phyloP scores from a whole-genome alignment of 2,329 filamentous ascomycete species.

The Colletotrichum destructivum region DNA sequence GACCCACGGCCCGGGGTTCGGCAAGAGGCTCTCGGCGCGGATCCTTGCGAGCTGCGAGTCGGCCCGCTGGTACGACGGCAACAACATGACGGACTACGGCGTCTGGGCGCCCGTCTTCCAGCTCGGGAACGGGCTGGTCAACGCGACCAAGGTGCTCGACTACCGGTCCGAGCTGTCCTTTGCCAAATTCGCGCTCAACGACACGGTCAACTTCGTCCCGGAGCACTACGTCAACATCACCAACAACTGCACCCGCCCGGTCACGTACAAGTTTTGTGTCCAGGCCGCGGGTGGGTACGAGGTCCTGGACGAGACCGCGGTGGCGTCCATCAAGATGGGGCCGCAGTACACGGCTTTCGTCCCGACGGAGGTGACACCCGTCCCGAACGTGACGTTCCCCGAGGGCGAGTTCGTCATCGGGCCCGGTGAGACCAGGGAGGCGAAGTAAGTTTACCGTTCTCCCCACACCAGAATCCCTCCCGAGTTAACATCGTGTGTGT shows the following conservation, averaged over 20 bases:
- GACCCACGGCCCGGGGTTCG: constrained; percentile 52
- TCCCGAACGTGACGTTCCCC: constrained; percentile 23
- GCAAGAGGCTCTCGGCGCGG: constrained; percentile 45
- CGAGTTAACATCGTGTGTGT: background rate
- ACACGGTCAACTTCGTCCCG: constrained; percentile 60
- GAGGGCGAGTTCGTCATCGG: constrained; percentile 43
- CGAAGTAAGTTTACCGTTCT: constrained; percentile 19
- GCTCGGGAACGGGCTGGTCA: constrained; percentile 63
- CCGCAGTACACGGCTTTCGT: background rate
- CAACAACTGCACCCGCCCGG: constrained; percentile 56
- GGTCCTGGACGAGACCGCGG: constrained; percentile 10
- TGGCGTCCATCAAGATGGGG: constrained; percentile 20
- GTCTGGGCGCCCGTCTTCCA: constrained; percentile 54
- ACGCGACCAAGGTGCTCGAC: constrained; percentile 61
- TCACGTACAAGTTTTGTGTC: constrained; percentile 58
- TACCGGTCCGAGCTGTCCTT: constrained; percentile 57
- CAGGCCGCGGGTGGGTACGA: constrained; percentile 50
- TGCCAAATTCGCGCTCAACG: constrained; percentile 63
- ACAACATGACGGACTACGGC: constrained; percentile 42
- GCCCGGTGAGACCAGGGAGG: constrained; percentile 47
- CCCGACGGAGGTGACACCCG: constrained; percentile 8
- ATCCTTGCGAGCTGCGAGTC: constrained; percentile 53
- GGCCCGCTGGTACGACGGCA: constrained; percentile 52
- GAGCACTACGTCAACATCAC: constrained; percentile 56
- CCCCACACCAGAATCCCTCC: background rate